Base-by-base conservation (phyloP, 2,329 filamentous ascomycete species). In the Thermomyces lanuginosus region DNA sequence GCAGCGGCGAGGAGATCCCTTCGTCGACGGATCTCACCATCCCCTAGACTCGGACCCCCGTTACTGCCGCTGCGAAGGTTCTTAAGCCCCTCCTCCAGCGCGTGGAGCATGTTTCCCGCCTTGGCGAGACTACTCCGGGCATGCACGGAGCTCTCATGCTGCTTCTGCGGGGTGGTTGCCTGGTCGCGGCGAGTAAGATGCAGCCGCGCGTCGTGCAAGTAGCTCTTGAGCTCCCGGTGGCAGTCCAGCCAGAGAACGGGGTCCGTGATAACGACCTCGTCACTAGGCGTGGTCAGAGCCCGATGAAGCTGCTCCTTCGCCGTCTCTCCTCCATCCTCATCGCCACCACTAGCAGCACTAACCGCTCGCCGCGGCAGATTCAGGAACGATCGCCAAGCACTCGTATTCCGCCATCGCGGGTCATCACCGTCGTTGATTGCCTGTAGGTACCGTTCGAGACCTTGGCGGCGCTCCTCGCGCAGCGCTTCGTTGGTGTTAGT, bases 221-320 rank as follows among this genome's bases (percentile, higher is more conserved):
- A 62, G 5, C 55, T 45, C 45, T 74, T 75, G 36, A 74, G 55
- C 27, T 72, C 64, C 2, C 63, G 46, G 42, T 71, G 66, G 33
- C 63, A 63, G 41, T 74, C 69, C 9, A 76, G 53, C 71, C 71
- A 76, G 14, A 68, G 56, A 3, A 61, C 63, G n/a, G 63, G 63
- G 38, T 64, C 61, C 15, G 53, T 58, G 26, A 63, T 60, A 0
- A 56, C 45, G 6, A 39, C 43, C 3, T 36, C 39, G 16, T 38
- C 29, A 24, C 55, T 31, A 1, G 56, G 51, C 4, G 55, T 55
- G 4, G 53, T 56, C 18, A 58, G 46, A 4, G 53, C 51, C 15
- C 55, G 51, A 30, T 62, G 56, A 16, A 62, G 43, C 13, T 46
- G 45, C 2, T 48, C 44, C 1, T 58, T 53, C 3, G 50, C 48